Evolutionary conservation across 202 grass and related monocot genomes (phyloP), one percentile per base, ranked within the genome.

Genomic region (Sporobolus alterniflorus): DNA sequence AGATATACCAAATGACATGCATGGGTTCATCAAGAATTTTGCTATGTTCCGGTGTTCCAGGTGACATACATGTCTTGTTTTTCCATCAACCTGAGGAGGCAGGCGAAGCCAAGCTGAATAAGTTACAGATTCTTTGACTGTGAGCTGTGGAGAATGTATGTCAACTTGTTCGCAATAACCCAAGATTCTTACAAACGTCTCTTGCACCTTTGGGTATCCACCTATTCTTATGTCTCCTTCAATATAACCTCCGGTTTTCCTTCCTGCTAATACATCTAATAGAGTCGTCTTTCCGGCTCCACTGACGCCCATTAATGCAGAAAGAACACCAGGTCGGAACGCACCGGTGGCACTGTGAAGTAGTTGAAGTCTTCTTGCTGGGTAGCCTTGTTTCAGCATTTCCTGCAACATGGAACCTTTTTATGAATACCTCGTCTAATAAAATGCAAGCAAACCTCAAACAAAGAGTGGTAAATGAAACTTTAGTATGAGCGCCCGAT

Each of bases 211-310:
- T n/a, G 90, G 65, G 82, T 90, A 84, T 61, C 90, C 93, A 54
- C 88, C 90, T 60, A 95, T 90, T 78, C 79, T 79, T 81, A 92
- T 92, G 25, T 90, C 82, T 83, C 93, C 93, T 87, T 95, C 82
- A 39, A 87, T 84, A 76, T 71, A 69, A n/a, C 85, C 78, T n/a
- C 67, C 51, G 1, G 73, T 87, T 67, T 82, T 87, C 41, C 61
- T 82, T 82, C 90, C 90, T 34, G 93, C 83, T 68, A 95, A 86
- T 69, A 92, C 93, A 76, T 95, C 93, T 51, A 95, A 85, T 7
- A 95, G 78, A 42, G 90, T 95, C 20, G 90, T 95, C 81, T 95
- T 95, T 48, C 93, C 93, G 2, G 88, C 87, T 84, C 93, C 93
- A 31, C 75, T 95, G 20, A 86, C 90, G 55, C 93, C 93, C 90